Base-by-base conservation (phyloP, 805 yeast genomes). In the Candida ascalaphidarum region DNA sequence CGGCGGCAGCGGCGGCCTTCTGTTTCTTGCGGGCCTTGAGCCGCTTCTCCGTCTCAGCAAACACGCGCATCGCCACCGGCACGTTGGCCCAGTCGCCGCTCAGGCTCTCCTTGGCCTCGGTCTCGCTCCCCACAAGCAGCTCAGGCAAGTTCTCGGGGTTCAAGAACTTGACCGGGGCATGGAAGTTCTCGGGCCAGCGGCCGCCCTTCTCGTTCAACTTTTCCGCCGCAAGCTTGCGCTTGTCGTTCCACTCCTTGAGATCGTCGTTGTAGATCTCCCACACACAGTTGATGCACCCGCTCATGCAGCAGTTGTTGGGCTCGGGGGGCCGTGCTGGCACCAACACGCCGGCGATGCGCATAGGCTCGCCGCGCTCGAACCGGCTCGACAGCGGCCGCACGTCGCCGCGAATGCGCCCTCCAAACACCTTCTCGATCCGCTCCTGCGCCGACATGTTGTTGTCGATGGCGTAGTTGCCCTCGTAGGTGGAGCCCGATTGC, bases 281-380 rank as follows among this genome's bases (percentile, higher is more conserved):
- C 2, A 89, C 97, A 53, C 98, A 89, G 54, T 89, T 86, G 17
- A 84, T 77, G 53, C 98, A 89, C 1, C 98, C 98, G 33, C 92
- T 78, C 95, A 86, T 86, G 54, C 98, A 89, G 52, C 98, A 89
- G 52, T 89, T 86, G 42, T 88, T 95, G 2, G 97, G 97, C 41
- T 84, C 95, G 4, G 58, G 61, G 0, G 98, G 97, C 47, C 68
- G 71, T n/a, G 71, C 74, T 3, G 96, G 95, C 0, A 89, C 94
- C 6, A 48, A 51, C 0, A 92, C 62, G 0, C 96, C 96, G 1
- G 55, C 65, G 5, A 63, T 55, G 8, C 44, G 36, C 21, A 45
- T 44, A 0, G 68, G 57, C 26, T 61, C 50, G 4, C 65, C 66
- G 33, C 61, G 34, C 8, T 40, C 33, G 10, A 55, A 33, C 30